These are phyloP conservation scores for Nidularia pulvinata DNA, from an alignment of 768 basidiomycete species.

Conservation along the genomic window DNA sequence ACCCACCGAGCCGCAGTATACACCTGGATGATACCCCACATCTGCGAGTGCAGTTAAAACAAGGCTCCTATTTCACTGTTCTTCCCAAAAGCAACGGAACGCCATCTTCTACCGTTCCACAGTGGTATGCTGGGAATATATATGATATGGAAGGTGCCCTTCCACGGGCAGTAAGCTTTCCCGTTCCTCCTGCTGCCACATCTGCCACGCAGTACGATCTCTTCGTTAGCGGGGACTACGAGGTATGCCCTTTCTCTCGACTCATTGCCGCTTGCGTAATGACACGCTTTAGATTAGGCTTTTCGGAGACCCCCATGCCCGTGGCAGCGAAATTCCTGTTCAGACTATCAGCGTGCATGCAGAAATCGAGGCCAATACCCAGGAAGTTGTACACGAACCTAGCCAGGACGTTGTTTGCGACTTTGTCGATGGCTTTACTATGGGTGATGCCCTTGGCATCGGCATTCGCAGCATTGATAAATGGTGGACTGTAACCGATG, in stretches of 20 bases:
- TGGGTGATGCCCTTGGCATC: slow-evolving; percentile 71
- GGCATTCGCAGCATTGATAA: slow-evolving; percentile 51
- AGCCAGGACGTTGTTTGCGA: slow-evolving; percentile 62
- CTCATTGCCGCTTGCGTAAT: neutral
- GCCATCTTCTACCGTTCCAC: slow-evolving; percentile 20
- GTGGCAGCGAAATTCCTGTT: slow-evolving; percentile 42
- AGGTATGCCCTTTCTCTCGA: slow-evolving; percentile 37
- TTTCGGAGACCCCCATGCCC: slow-evolving; percentile 70
- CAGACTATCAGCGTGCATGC: slow-evolving; percentile 56
- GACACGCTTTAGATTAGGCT: slow-evolving; percentile 62
- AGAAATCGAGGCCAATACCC: slow-evolving; percentile 27
- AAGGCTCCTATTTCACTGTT: slow-evolving; percentile 78
- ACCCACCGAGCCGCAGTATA: slow-evolving; percentile 31
- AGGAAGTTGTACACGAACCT: slow-evolving; percentile 35
- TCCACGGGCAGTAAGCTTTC: slow-evolving; percentile 48
- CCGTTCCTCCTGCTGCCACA: slow-evolving; percentile 35
- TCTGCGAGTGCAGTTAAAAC: slow-evolving; percentile 60
- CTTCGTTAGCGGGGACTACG: slow-evolving; percentile 82
- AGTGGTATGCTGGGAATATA: slow-evolving; percentile 90
- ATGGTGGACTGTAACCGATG: slow-evolving; percentile 53
- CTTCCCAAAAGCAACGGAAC: slow-evolving; percentile 34
- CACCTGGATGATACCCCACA: slow-evolving; percentile 30
- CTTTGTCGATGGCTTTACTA: slow-evolving; percentile 74
- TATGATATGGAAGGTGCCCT: slow-evolving; percentile 63
- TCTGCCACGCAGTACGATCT: slow-evolving; percentile 60